phyloP scores from a whole-genome alignment of 306 rosid genomes.

The Cicer cuneatum region DNA sequence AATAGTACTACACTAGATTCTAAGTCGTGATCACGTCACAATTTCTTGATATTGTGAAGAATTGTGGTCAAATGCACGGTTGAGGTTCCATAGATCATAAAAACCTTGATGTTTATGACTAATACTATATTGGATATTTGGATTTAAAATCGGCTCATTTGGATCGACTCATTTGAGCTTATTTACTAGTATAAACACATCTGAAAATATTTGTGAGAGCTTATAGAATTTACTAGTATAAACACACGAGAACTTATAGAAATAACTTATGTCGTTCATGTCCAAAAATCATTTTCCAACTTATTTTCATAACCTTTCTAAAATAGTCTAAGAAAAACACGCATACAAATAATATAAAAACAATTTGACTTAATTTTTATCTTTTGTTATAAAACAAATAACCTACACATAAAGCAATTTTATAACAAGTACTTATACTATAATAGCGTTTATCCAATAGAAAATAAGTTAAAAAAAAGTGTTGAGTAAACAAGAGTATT shows the following conservation, averaged over 20 bases:
- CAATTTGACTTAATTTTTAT: not conserved
- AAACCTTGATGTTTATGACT: not conserved
- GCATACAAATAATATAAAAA: not conserved
- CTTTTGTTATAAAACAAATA: not conserved
- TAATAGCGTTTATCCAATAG: not conserved
- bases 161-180: not conserved
- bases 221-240: not conserved
- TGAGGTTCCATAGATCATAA: not conserved
- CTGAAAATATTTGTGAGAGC: not conserved
- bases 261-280: not conserved
- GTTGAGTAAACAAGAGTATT: not conserved
- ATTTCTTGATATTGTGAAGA: not conserved
- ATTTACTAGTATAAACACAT: not conserved
- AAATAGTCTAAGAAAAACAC: not conserved
- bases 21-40: not conserved
- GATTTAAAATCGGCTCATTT: not conserved
- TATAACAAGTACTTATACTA: not conserved
- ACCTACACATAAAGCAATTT: not conserved
- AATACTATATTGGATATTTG: not conserved
- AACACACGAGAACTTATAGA: not conserved
- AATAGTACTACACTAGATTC: not conserved
- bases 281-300: not conserved
- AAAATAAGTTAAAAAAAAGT: not conserved
- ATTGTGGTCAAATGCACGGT: not conserved
- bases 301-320: not conserved